A percentile compares a stretch with the other conserved stretches of the same genome.
Evolutionary conservation across 805 yeast species (phyloP).

Genomic region (Blastobotrys muscicola): DNA sequence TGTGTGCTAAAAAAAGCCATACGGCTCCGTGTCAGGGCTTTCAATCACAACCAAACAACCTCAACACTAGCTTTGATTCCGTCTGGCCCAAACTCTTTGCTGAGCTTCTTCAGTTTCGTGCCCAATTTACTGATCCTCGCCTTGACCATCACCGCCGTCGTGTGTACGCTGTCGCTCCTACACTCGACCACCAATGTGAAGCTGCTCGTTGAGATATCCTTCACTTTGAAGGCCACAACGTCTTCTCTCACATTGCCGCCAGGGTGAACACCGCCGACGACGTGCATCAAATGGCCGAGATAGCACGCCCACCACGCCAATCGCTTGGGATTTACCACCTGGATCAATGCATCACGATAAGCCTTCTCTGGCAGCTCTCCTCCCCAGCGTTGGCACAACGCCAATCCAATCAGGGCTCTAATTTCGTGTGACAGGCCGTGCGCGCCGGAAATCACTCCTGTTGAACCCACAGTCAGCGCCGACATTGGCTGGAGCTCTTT

Average conservation of each 20-base stretch:
- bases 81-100: constrained; percentile 23
- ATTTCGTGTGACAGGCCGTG: constrained; percentile 68
- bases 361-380: constrained; percentile 51
- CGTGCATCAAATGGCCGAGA: constrained; percentile 65
- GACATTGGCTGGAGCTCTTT: constrained; percentile 69
- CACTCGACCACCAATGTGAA: constrained; percentile 19
- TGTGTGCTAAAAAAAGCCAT: no score
- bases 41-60: no score
- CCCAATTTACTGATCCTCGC: constrained; percentile 48
- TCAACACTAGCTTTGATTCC: background rate
- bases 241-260: constrained; percentile 65
- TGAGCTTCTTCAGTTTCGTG: constrained; percentile 49
- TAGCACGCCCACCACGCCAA: constrained; percentile 64
- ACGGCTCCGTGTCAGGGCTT: no score
- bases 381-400: constrained; percentile 75
- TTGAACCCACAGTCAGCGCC: constrained; percentile 60
- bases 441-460: constrained; percentile 66
- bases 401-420: constrained; percentile 62
- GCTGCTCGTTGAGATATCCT: constrained; percentile 10
- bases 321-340: constrained; percentile 30
- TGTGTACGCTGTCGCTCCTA: constrained; percentile 14
- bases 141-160: constrained; percentile 28
- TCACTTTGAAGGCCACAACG: constrained; percentile 14
- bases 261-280: constrained; percentile 72
- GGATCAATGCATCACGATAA: constrained; percentile 30